Conservation (phyloP, 2,329 filamentous ascomycete genomes). For the Ceratocystis papillata region DNA sequence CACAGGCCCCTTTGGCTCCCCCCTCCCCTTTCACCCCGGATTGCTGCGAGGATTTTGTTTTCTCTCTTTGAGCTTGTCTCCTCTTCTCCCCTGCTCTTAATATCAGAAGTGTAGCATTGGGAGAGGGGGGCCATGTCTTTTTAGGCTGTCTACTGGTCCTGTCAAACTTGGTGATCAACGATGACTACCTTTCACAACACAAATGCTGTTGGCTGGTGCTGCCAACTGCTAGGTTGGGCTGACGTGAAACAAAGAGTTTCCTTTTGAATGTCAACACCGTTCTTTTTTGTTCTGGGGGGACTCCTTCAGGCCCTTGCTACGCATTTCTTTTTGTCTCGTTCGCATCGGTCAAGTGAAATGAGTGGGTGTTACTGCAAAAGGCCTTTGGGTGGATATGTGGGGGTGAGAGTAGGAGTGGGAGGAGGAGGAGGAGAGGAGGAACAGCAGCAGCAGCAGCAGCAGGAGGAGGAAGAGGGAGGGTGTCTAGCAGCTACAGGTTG, state of each 20-base stretch:
- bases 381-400: not conserved
- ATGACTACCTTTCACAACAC: not conserved
- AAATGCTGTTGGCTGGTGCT: not conserved
- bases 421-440: not conserved
- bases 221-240: not conserved
- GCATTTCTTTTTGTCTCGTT: too few species aligned
- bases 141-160: slow-evolving; percentile 1
- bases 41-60: not conserved
- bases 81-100: slow-evolving; percentile 6
- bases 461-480: not conserved
- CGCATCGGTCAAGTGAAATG: not conserved
- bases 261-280: not conserved
- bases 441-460: not conserved
- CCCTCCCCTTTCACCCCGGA: not conserved
- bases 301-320: too few species aligned
- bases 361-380: not conserved
- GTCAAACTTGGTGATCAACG: slow-evolving; percentile 10
- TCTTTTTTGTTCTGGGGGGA: too few species aligned
- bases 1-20: not conserved
- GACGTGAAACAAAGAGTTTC: not conserved
- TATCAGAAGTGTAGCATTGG: slow-evolving; percentile 7
- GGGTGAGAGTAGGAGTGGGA: too few species aligned
- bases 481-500: not conserved
- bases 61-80: not conserved
- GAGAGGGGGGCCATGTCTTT: not conserved